Base-by-base conservation (phyloP, 1,139 yeast species). In the Groenewaldozyma sp. region DNA sequence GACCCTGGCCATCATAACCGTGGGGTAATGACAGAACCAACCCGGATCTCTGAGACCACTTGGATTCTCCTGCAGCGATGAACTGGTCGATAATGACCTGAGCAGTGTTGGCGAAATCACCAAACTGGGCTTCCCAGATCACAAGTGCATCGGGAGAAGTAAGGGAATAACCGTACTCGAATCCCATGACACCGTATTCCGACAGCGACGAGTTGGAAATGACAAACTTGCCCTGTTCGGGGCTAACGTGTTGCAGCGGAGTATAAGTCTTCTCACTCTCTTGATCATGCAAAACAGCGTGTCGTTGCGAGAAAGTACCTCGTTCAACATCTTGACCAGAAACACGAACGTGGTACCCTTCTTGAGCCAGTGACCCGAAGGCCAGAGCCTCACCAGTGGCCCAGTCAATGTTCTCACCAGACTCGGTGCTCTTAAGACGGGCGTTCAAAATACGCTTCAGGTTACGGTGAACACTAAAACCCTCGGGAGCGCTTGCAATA, bases 311-410 rank as follows among this genome's bases (percentile, higher is more conserved):
- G 75, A 91, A 91, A 36, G 99, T 91, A 74, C 99, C 99, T 78
- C 99, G 87, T 74, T 93, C 98, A 51, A 91, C 98, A 76, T 91
- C 99, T 72, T 91, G 97, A 63, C 99, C 99, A 38, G 96, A 84
- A 42, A 91, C 82, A 73, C 99, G 86, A 45, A 91, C 94, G 57
- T 91, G 95, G 68, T 82, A 83, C 48, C 98, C 98, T 68, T 91
- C 99, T 58, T 80, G 66, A 42, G 82, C 81, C 56, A 91, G 74
- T 40, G 96, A 77, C 60, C 97, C 99, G 59, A 80, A 88, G 31
- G 98, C 98, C 58, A 91, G 78, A 35, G 97, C 97, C 71, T 91
- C 99, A 75, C 95, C 99, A 46, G 99, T 91, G 35, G 98, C 82
- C 97, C 97, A 91, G 67, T 93, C 99, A 52, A 91, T 87, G 57